Conservation (phyloP, 768 basidiomycete species). For the Kwoniella sp. region DNA sequence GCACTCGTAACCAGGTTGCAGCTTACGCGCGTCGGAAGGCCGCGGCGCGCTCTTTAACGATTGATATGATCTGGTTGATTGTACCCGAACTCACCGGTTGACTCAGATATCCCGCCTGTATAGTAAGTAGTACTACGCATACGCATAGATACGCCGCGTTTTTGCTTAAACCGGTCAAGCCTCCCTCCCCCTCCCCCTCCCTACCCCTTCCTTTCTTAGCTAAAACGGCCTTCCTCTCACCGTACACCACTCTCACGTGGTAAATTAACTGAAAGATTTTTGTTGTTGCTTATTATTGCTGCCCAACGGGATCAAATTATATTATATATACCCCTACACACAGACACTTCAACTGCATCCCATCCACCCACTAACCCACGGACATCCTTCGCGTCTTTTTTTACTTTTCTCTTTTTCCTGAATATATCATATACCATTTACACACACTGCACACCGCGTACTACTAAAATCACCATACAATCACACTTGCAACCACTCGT, state of each 20-base stretch:
- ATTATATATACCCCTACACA: constrained; percentile 14
- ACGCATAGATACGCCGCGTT: background rate
- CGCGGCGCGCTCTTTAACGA: background rate
- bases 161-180: constrained; percentile 8
- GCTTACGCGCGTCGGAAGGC: background rate
- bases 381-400: constrained; percentile 20
- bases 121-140: too few species aligned
- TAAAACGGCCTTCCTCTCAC: background rate
- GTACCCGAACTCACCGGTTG: background rate
- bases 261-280: background rate
- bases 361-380: background rate
- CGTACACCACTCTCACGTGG: constrained; percentile 11
- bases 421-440: constrained; percentile 18
- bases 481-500: too few species aligned
- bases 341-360: constrained; percentile 3
- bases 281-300: too few species aligned
- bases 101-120: background rate
- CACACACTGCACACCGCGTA: background rate
- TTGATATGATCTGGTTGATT: background rate
- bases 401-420: constrained; percentile 16
- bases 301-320: constrained; percentile 1
- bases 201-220: background rate
- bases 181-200: background rate
- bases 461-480: background rate
- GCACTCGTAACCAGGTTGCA: too few species aligned